Percentiles rank a stretch among this genome's conserved stretches.
These are phyloP conservation scores for Stereocaulon alpinum DNA, from an alignment of 495 filamentous ascomycete species.

Conservation along the genomic window DNA sequence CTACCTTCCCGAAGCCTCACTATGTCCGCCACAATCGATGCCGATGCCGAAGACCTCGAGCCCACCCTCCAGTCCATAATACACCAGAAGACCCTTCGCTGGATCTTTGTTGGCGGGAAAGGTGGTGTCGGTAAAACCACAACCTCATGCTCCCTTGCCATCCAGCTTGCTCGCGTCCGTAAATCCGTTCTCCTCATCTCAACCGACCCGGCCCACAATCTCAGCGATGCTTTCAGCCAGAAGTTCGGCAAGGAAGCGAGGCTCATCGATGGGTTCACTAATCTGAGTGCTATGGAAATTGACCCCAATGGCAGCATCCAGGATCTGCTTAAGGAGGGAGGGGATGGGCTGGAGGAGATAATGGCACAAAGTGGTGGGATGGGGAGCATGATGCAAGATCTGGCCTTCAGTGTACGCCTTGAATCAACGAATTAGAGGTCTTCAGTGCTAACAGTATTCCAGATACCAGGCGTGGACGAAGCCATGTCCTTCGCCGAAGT, in stretches of 20 bases:
- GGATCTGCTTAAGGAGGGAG: slow-evolving; percentile 76
- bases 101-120: slow-evolving; percentile 99
- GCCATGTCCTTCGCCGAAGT: slow-evolving; percentile 99
- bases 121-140: slow-evolving; percentile 99
- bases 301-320: slow-evolving; percentile 98
- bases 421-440: background rate
- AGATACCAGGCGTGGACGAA: slow-evolving; percentile 98
- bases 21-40: slow-evolving; percentile 58
- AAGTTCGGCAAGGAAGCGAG: slow-evolving; percentile 99
- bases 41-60: slow-evolving; percentile 69
- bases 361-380: slow-evolving; percentile 53
- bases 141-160: slow-evolving; percentile 93
- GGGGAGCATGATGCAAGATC: slow-evolving; percentile 66
- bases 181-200: slow-evolving; percentile 95
- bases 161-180: slow-evolving; percentile 93
- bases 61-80: slow-evolving; percentile 89
- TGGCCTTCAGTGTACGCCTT: slow-evolving; percentile 55
- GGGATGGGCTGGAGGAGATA: slow-evolving; percentile 59
- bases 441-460: background rate
- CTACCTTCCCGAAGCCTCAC: background rate
- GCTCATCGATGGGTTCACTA: slow-evolving; percentile 80
- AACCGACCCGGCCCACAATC: slow-evolving; percentile 96
- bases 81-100: slow-evolving; percentile 86
- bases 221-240: slow-evolving; percentile 95
- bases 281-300: slow-evolving; percentile 98